Evolutionary conservation across 2,329 filamentous ascomycete genomes (phyloP), one percentile per base, ranked within the genome.

Genomic region (Colletotrichum noveboracense): DNA sequence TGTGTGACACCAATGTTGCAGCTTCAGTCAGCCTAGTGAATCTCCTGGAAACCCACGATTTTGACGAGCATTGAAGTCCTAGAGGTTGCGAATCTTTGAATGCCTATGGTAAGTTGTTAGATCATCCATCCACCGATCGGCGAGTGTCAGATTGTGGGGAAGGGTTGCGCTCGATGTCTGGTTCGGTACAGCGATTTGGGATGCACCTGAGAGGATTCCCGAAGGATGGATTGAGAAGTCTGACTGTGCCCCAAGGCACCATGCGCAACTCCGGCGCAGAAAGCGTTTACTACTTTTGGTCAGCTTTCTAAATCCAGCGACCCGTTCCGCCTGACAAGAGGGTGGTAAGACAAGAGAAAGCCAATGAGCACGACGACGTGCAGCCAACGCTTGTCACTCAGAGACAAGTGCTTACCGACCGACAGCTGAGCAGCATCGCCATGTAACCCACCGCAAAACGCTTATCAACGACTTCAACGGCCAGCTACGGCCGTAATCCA

Each of bases 241-340:
- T 62, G 28, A 72, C 72, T 28, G 52, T 58, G 55, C 38, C 12
- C 24, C 55, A 48, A 75, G 32, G 34, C 18, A 66, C 55, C 60
- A 66, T 75, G 72, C 68, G 38, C 36, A 55, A n/a, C n/a, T 28
- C 36, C 36, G 68, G 61, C 36, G n/a, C 43, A 34, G 43, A 55
- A 34, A 32, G 43, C 14, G 36, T 28, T 43, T 38, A 13, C 66
- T 26, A 12, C 66, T 34, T 60, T 60, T n/a, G 52, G 55, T 66
- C 60, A 66, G 34, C 28, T 36, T 74, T 71, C 71, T 66, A 75
- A 66, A 61, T 66, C 43, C 52, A 75, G 68, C 68, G 30, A 36
- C 61, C 24, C 32, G 55, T 10, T 60, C 52, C 71, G 52, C 21
- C n/a, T 18, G 12, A 16, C n/a, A 13, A 12, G 66, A 68, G 52